Evolutionary conservation across 176 grass and related monocot genomes (phyloP), one percentile per base, ranked within the genome.

Genomic region (Coix lacrymajobi): DNA sequence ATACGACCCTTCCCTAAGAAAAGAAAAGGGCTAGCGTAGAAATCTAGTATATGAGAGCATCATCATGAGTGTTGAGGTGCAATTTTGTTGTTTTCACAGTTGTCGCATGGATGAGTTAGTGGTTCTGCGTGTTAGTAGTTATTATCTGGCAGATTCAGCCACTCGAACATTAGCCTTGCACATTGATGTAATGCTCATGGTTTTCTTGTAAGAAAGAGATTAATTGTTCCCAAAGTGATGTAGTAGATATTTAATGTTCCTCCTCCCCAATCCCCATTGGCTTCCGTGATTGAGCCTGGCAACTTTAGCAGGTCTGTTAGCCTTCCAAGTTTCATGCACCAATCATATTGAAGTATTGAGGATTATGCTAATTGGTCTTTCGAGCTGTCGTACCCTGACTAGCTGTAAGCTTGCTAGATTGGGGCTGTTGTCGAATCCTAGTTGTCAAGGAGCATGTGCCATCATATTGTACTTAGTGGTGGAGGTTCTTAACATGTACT

Each of bases 31-130:
- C 57, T 38, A 67, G 31, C 31, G 52, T 40, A 81, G 25, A 49
- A 79, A 79, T 69, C 56, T 60, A n/a, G n/a, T n/a, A 26, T 30
- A 76, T 22, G 69, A 62, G 78, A 76, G 29, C 60, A 32, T 60
- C 36, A 24, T 66, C 48, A 83, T 33, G 49, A 26, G 31, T 79
- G 13, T 2, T 79, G 74, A 33, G 62, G 48, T 41, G 31, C 29
- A 90, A 41, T 74, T 86, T 86, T 83, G 29, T 24, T 74, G 36
- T 76, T 68, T 68, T n/a, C 6, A 60, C 6, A 60, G 43, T 79
- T 1, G 8, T 57, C 52, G 30, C 11, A n/a, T 36, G 66, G 25
- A 31, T 17, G 28, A 60, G 28, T 10, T 73, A 29, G 25, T 45
- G 7, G 62, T 25, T 40, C 36, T 39, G 33, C 48, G 26, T 67